Conservation (phyloP, 202 grass and related monocot species). For the Hordeum pubiflorum region DNA sequence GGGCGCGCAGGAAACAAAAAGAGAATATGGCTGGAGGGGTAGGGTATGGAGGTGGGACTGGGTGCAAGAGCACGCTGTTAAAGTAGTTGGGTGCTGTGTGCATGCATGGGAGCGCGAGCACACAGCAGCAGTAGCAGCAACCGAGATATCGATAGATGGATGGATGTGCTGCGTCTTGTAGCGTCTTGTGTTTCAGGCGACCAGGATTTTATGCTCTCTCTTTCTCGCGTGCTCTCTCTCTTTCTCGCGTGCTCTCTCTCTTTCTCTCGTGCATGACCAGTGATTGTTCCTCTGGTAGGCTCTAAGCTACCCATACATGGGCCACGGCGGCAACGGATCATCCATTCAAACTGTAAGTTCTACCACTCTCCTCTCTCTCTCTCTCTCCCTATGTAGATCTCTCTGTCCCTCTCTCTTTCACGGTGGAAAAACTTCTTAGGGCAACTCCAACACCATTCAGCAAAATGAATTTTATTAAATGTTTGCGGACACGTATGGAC, state of each 20-base stretch:
- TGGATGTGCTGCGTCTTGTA: slow-evolving; percentile 38
- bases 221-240: slow-evolving; percentile 4
- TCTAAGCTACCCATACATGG: slow-evolving; percentile 82
- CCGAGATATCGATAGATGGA: not conserved
- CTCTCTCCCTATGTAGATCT: not conserved
- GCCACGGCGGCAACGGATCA: slow-evolving; percentile 34
- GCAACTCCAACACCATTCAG: too few species aligned
- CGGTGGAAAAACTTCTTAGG: slow-evolving; percentile 1
- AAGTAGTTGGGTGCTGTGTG: slow-evolving; percentile 49
- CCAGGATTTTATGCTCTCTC: not conserved
- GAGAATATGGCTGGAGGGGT: slow-evolving; percentile 12
- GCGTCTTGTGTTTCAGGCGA: slow-evolving; percentile 29
- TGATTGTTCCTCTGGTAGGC: slow-evolving; percentile 45
- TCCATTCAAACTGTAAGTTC: slow-evolving; percentile 54
- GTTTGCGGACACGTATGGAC: too few species aligned
- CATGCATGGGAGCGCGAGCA: slow-evolving; percentile 33
- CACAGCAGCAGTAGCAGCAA: slow-evolving; percentile 14
- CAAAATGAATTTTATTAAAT: too few species aligned
- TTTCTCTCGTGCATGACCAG: slow-evolving; percentile 15
- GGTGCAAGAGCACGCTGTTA: slow-evolving; percentile 75
- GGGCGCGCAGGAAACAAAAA: slow-evolving; percentile 38
- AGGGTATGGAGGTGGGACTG: slow-evolving; percentile 15
- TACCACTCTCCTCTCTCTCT: not conserved
- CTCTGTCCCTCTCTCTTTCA: not conserved
- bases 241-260: not conserved